These are phyloP conservation scores for Penicillium canescens DNA, from an alignment of 495 filamentous ascomycete genomes.

Conservation along the genomic window DNA sequence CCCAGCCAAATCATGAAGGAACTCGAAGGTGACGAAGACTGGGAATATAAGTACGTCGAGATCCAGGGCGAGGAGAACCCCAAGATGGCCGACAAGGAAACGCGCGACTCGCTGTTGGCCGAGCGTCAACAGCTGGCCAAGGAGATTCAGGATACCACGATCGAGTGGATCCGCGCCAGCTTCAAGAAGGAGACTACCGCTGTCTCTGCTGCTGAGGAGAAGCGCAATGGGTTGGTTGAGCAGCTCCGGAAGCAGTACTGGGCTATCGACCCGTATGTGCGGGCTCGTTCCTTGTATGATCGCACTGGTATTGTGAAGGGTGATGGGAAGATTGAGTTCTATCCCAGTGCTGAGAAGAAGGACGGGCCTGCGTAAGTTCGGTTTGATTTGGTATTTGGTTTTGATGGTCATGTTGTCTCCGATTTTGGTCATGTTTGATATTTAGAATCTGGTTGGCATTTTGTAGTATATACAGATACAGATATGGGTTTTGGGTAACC, in stretches of 20 bases:
- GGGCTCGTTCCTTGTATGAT: constrained; percentile 74
- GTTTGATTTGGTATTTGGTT: not conserved
- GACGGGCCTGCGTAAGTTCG: constrained; percentile 38
- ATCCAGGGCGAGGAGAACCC: constrained; percentile 69
- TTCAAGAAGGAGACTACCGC: constrained; percentile 46
- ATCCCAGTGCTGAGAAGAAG: constrained; percentile 45
- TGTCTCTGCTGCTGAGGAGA: constrained; percentile 51
- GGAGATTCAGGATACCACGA: constrained; percentile 67
- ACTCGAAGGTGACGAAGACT: constrained; percentile 80
- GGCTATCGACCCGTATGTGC: constrained; percentile 73
- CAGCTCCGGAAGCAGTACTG: constrained; percentile 78
- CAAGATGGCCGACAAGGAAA: constrained; percentile 64
- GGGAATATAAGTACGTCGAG: constrained; percentile 78
- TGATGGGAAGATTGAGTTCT: constrained; percentile 69
- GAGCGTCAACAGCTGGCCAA: constrained; percentile 62
- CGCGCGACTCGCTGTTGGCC: constrained; percentile 59
- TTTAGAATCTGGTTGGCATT: constrained; percentile 5
- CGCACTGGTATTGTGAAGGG: constrained; percentile 65
- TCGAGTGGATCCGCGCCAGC: constrained; percentile 63
- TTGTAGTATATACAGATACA: constrained; percentile 10
- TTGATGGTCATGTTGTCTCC: not conserved
- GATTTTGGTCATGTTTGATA: constrained; percentile 2
- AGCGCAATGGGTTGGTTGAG: constrained; percentile 60
- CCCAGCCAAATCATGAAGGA: constrained; percentile 70
- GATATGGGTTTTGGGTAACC: not conserved